A percentile compares a stretch with the other conserved stretches of the same genome.
phyloP scores from a whole-genome alignment of 1,284 basidiomycete species.

The Cutaneotrichosporon daszewskae region DNA sequence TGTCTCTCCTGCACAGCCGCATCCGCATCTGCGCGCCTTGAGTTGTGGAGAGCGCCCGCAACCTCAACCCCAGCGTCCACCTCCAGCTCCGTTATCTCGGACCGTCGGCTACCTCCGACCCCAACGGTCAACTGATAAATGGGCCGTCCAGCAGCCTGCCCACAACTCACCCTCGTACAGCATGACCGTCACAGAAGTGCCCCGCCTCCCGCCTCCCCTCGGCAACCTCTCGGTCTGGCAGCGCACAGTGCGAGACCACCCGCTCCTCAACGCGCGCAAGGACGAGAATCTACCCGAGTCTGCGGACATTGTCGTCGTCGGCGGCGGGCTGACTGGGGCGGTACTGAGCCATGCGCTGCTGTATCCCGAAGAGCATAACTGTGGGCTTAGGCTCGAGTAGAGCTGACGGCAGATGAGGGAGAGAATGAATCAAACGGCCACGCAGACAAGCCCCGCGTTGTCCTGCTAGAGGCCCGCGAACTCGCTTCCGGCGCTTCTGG shows the following conservation, averaged over 20 bases:
- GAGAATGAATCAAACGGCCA: too few species aligned
- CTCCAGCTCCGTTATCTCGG: too few species aligned
- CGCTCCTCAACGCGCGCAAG: constrained; percentile 21
- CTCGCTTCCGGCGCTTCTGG: constrained; percentile 42
- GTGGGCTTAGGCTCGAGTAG: too few species aligned
- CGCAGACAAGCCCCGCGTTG: constrained; percentile 20
- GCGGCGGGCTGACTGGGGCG: constrained; percentile 34
- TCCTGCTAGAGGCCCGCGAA: constrained; percentile 42
- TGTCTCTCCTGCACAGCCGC: too few species aligned
- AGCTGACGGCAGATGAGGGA: not conserved
- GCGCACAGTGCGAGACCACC: constrained; percentile 25
- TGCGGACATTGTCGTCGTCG: constrained; percentile 36
- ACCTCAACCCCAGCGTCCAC: too few species aligned
- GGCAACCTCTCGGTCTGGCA: constrained; percentile 38
- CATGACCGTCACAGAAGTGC: too few species aligned
- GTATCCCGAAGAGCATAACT: constrained; percentile 1
- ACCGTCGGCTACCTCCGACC: too few species aligned
- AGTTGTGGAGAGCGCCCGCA: too few species aligned
- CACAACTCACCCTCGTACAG: too few species aligned
- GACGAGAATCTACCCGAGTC: constrained; percentile 14
- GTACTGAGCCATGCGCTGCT: constrained; percentile 29
- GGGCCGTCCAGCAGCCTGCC: too few species aligned
- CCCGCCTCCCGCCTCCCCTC: constrained; percentile 22
- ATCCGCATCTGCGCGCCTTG: too few species aligned
- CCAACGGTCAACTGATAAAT: too few species aligned